Evolutionary conservation across 192 early-diverging fungal species (phyloP), one percentile per base, ranked within the genome.

Genomic region (Coemansia sp.): DNA sequence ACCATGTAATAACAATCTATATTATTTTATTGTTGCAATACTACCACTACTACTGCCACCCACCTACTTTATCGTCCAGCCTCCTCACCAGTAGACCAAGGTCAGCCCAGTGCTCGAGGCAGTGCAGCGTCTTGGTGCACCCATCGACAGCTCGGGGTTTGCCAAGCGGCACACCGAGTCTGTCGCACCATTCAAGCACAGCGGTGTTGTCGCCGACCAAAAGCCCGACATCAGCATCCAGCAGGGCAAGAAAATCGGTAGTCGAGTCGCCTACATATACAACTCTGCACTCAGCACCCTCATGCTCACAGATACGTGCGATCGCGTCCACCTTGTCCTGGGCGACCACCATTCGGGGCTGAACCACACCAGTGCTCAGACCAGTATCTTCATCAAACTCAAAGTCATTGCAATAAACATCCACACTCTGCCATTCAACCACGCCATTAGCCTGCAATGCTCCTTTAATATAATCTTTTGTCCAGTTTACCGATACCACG

Each of bases 401-500:
- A 4, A 43, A 44, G 19, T 67, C 39, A 38, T 72, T 72, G 40
- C 67, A 60, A 30, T 54, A 25, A 4, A 74, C 38, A 6, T 17
- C 32, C 4, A 40, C 24, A 13, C 23, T 30, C 24, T 33, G 18
- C 13, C 24, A 24, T 9, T 41, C 27, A 3, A 67, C 60, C 8
- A 71, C 64, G 9, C 68, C 64, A 24, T 53, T 55, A 2, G 60
- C 60, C 5, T 51, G 44, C 32, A 78, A 23, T 0, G 68, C 60
- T 18, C 76, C 76, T 0, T 50, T 50, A 17, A 78, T 67, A 43
- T 72, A 67, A 35, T 71, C 68, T 18, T 52, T 25, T 0, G 76
- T 72, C 76, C 76, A 78, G 25, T 78, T 78, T 28, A 50, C 53
- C n/a, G 76, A 78, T 2, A 72, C 38, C 0, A 78, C 30, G 11